phyloP scores from a whole-genome alignment of 2,329 filamentous ascomycete species.

The Ophiostoma australiae region DNA sequence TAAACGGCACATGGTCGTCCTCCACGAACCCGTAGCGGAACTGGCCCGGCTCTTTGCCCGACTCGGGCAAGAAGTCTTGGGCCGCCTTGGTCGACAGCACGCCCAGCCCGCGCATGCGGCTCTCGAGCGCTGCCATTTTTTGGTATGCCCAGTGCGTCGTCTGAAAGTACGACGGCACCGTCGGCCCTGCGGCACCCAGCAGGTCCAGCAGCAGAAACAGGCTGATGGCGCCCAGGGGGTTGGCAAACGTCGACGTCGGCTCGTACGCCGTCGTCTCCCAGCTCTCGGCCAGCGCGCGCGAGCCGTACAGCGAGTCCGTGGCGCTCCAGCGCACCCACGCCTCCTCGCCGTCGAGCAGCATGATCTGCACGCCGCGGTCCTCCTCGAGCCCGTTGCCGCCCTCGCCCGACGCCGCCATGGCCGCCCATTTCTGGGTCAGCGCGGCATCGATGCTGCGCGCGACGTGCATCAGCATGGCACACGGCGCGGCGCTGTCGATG shows the following conservation, averaged over 20 bases:
- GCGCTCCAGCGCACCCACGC: slow-evolving; percentile 78
- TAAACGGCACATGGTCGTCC: slow-evolving; percentile 91
- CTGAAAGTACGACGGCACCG: slow-evolving; percentile 70
- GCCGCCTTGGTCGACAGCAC: slow-evolving; percentile 43
- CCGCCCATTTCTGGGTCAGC: slow-evolving; percentile 74
- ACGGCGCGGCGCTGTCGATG: slow-evolving; percentile 88
- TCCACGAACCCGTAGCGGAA: slow-evolving; percentile 55
- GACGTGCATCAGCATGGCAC: slow-evolving; percentile 86
- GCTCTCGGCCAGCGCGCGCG: slow-evolving; percentile 71
- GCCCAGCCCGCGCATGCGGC: slow-evolving; percentile 53
- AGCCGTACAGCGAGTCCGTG: slow-evolving; percentile 81
- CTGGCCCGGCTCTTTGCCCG: slow-evolving; percentile 46
- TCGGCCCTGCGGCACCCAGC: slow-evolving; percentile 55
- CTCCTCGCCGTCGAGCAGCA: slow-evolving; percentile 91
- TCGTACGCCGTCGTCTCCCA: slow-evolving; percentile 72
- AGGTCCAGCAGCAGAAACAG: slow-evolving; percentile 56
- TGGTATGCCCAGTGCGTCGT: slow-evolving; percentile 80
- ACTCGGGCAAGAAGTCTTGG: slow-evolving; percentile 62
- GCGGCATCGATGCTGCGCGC: slow-evolving; percentile 75
- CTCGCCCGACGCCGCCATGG: slow-evolving; percentile 58
- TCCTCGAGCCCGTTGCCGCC: slow-evolving; percentile 58
- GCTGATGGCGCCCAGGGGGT: slow-evolving; percentile 70
- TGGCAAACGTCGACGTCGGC: slow-evolving; percentile 68
- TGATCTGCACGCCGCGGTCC: slow-evolving; percentile 77
- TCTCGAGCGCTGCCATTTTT: slow-evolving; percentile 59